Conservation (phyloP, 371 early-diverging fungal species). For the Mucor velutinosus region DNA sequence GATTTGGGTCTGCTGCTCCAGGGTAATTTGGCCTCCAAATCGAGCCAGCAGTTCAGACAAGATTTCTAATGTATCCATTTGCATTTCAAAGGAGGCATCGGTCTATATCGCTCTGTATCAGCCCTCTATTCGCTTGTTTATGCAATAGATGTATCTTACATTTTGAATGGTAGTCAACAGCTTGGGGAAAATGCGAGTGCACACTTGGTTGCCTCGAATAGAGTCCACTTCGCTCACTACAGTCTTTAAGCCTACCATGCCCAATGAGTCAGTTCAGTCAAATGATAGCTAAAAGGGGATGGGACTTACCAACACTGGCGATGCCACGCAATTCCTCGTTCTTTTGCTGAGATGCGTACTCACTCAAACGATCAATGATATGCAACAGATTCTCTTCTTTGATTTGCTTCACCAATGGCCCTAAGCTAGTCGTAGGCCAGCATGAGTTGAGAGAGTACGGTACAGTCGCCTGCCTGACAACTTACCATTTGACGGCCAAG, state of each 20-base stretch:
- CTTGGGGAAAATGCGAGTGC: slow-evolving; percentile 65
- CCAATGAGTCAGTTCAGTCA: background rate
- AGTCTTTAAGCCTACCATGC: slow-evolving; percentile 66
- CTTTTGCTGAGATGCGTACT: slow-evolving; percentile 52
- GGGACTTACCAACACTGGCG: slow-evolving; percentile 69
- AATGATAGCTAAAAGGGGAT: background rate
- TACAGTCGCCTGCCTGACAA: background rate
- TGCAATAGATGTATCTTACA: slow-evolving; percentile 33
- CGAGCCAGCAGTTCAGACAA: slow-evolving; percentile 80
- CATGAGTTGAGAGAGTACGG: background rate
- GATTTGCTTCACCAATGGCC: slow-evolving; percentile 75
- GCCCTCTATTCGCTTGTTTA: background rate
- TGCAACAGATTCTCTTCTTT: slow-evolving; percentile 68
- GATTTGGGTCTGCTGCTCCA: slow-evolving; percentile 58
- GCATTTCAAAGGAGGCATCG: slow-evolving; percentile 68
- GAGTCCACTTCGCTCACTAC: slow-evolving; percentile 69
- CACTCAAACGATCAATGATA: slow-evolving; percentile 70
- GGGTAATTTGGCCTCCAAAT: slow-evolving; percentile 67
- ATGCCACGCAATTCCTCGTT: slow-evolving; percentile 75
- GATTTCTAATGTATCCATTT: slow-evolving; percentile 84
- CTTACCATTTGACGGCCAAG: slow-evolving; percentile 85
- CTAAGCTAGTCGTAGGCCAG: slow-evolving; percentile 54
- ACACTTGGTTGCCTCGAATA: slow-evolving; percentile 52
- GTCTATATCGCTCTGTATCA: slow-evolving; percentile 18
- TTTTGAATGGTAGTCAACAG: slow-evolving; percentile 60